Base-by-base conservation (phyloP, 176 grass and related monocot genomes). In the Lolium multiflorum region DNA sequence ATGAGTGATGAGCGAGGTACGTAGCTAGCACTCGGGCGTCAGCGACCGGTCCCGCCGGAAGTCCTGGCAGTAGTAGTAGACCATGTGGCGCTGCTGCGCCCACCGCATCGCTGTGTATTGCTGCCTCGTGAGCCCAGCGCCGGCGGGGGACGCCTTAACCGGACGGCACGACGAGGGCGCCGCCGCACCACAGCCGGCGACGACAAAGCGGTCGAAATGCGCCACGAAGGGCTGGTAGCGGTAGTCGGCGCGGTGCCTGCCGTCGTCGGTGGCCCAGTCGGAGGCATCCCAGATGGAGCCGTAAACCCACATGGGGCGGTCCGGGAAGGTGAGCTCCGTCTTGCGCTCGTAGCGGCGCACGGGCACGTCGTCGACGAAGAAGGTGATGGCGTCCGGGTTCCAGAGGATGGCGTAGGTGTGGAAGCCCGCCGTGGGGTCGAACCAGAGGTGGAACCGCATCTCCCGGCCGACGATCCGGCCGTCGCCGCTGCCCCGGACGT, bases 241-340 rank as follows among this genome's bases (percentile, higher is more conserved):
- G 83, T 97, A 97, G 87, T 97, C 89, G 7, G 94, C 92, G 17
- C 86, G 65, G 88, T 94, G 83, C 37, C 88, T 83, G 21, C 94
- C 94, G 71, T 92, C 79, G 44, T 97, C 92, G 4, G 94, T 97
- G 46, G 94, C 94, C 94, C 94, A 97, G 22, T 86, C 83, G 0
- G 94, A 94, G 15, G 94, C 94, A 75, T 97, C 94, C 94, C 94
- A 97, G 43, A 97, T 97, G 21, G 94, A 94, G 13, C 94, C 94
- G 76, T 94, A 97, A n/a, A 66, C 80, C 94, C 92, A 97, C 94
- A 97, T 94, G 6, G 92, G 89, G 0, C 94, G 37, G 67, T 86
- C 89, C 0, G 94, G 94, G 78, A 90, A 97, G 2, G 91, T 90
- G 8, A 87, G 87, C 77, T 97, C 92, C 15, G 71, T 18, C 74